Base-by-base conservation (phyloP, 331 rosid genomes). In the Telfairia occidentalis region DNA sequence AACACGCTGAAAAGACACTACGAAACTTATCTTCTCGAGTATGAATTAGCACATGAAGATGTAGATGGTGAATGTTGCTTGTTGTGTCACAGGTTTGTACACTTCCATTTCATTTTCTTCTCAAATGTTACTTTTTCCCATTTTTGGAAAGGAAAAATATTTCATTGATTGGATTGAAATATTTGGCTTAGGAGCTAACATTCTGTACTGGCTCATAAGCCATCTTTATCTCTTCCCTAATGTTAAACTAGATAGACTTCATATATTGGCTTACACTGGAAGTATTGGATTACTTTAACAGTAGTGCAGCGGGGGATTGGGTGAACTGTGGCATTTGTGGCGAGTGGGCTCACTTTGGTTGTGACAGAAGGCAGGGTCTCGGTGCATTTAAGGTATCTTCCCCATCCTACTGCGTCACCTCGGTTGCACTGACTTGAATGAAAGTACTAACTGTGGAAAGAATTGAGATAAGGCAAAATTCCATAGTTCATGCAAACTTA, bases 251-350 rank as follows among this genome's bases (percentile, higher is more conserved):
- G 57, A 40, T 15, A 13, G 29, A 73, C 77, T 67, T 37, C 29
- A 26, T 26, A 77, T 59, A 50, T 75, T 69, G 75, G 71, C 89
- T 85, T 71, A 80, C 80, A 38, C 74, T 61, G 45, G 55, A 38
- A 76, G 16, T 75, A 40, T 75, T 80, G 58, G 37, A 55, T 64
- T 77, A 78, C 73, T 82, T 42, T 49, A 82, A 86, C 97, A 95
- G 99, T 95, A 95, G 97, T 15, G 99, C 99, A 64, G 93, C 97
- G 3, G 99, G 99, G 76, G 99, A 95, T 78, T 95, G 99, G 99
- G 99, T 95, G 73, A 95, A 95, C 84, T 95, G 99, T 64, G 97
- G 99, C 74, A 84, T 92, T 80, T 95, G 99, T 78, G 99, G 99
- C 5, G 99, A 95, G 88, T 95, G 99, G 99, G 99, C 99, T 8